Evolutionary conservation across 805 yeast species (phyloP).

Genomic region (Ogataea chonburiensis): DNA sequence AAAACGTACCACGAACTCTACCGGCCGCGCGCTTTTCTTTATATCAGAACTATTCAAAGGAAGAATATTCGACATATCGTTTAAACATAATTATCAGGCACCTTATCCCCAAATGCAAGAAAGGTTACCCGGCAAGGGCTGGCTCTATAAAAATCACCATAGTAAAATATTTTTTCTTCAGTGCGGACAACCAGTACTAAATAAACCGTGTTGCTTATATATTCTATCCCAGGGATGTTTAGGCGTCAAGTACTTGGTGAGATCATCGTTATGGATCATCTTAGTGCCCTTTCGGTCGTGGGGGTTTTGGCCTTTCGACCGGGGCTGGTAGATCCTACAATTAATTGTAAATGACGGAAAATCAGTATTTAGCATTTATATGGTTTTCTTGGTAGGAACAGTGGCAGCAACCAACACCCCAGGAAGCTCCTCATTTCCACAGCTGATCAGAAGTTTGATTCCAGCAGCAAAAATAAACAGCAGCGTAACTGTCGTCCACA

Average conservation of each 20-base stretch:
- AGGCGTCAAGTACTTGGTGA: constrained; percentile 76
- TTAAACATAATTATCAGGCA: neutral
- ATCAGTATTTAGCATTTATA: constrained; percentile 15
- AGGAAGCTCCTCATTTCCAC: constrained; percentile 65
- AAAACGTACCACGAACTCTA: constrained; percentile 41
- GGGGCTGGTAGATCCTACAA: constrained; percentile 76
- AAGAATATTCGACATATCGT: constrained; percentile 17
- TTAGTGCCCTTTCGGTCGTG: constrained; percentile 61
- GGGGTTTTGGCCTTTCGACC: constrained; percentile 26
- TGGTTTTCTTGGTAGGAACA: constrained; percentile 38
- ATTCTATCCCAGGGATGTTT: constrained; percentile 37
- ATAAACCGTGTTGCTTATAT: constrained; percentile 68
- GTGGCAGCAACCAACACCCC: constrained; percentile 67
- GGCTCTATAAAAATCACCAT: constrained; percentile 9
- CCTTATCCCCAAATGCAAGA: no score
- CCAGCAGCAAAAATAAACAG: constrained; percentile 47
- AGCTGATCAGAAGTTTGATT: constrained; percentile 47
- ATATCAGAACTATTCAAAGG: constrained; percentile 19
- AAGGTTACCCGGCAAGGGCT: constrained; percentile 19
- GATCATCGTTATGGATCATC: constrained; percentile 56
- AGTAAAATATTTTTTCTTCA: constrained; percentile 30
- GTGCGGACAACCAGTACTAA: constrained; percentile 77
- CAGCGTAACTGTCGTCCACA: constrained; percentile 61
- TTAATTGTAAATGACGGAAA: constrained; percentile 4
- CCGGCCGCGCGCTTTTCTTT: constrained; percentile 4